Percentiles rank a stretch among this genome's conserved stretches.
These are phyloP conservation scores for Lepidium campestre DNA, from an alignment of 441 rosid species.

Conservation along the genomic window DNA sequence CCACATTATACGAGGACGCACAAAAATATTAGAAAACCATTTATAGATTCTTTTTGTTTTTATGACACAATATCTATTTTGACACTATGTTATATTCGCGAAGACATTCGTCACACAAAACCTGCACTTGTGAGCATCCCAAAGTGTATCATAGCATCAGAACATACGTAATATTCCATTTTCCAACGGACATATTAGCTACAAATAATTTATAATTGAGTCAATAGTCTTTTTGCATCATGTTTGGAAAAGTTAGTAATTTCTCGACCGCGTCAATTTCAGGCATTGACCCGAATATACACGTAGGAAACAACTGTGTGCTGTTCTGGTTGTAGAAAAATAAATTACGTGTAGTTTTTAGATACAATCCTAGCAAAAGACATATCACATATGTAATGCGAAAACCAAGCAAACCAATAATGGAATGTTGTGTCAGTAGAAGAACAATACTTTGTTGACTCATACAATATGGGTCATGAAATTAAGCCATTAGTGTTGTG, in stretches of 20 bases:
- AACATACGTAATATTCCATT: too few relatives aligned
- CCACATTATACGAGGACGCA: too few relatives aligned
- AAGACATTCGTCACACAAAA: too few relatives aligned
- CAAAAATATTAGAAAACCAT: too few relatives aligned
- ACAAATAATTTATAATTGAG: too few relatives aligned
- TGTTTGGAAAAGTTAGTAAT: not conserved
- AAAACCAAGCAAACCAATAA: slow-evolving; percentile 18
- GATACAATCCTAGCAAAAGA: not conserved
- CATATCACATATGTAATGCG: slow-evolving; percentile 2
- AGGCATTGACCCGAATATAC: slow-evolving; percentile 12
- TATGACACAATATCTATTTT: too few relatives aligned
- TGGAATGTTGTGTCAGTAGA: slow-evolving; percentile 23
- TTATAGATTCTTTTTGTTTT: too few relatives aligned
- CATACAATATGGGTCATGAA: slow-evolving; percentile 13
- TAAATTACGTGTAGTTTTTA: slow-evolving; percentile 8
- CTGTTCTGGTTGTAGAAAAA: not conserved
- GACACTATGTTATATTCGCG: too few relatives aligned
- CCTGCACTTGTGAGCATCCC: too few relatives aligned
- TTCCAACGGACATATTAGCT: too few relatives aligned
- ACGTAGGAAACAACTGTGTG: not conserved
- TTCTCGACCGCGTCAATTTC: slow-evolving; percentile 24
- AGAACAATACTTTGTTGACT: slow-evolving; percentile 21
- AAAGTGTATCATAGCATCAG: too few relatives aligned
- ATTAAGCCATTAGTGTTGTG: slow-evolving; percentile 13
- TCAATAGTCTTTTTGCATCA: too few relatives aligned